Percentiles rank a stretch among this genome's conserved stretches.
Conservation (phyloP, 495 filamentous ascomycete genomes). For the Astrocystis sublimbata region DNA sequence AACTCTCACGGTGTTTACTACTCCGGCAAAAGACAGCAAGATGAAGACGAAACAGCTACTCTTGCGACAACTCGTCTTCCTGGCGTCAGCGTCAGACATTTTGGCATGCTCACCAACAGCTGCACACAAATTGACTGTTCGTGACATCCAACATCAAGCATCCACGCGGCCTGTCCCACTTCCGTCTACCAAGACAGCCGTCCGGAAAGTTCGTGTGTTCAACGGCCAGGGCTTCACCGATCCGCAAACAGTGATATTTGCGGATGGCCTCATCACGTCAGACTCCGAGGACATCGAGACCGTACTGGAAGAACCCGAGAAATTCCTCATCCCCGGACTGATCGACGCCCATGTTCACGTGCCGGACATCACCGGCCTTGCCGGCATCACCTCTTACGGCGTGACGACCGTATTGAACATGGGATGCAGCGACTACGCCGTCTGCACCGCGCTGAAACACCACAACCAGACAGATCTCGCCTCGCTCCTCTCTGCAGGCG, state of each 20-base stretch:
- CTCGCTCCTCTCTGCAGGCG: slow-evolving; percentile 29
- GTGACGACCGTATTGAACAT: slow-evolving; percentile 41
- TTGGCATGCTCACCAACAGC: neutral
- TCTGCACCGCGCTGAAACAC: slow-evolving; percentile 28
- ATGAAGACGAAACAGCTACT: neutral
- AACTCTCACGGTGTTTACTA: neutral
- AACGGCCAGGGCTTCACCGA: slow-evolving; percentile 19
- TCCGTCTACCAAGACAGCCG: slow-evolving; percentile 22
- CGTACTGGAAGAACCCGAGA: slow-evolving; percentile 31
- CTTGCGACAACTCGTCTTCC: neutral
- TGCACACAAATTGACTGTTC: neutral
- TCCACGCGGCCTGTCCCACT: slow-evolving; percentile 3
- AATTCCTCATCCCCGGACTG: slow-evolving; percentile 38
- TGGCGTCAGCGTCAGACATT: neutral
- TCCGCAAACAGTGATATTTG: slow-evolving; percentile 21
- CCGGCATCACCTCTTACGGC: slow-evolving; percentile 34
- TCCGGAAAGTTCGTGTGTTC: slow-evolving; percentile 30
- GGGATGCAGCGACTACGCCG: slow-evolving; percentile 32
- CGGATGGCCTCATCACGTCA: slow-evolving; percentile 22
- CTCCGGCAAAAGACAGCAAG: neutral
- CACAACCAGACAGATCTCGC: slow-evolving; percentile 27
- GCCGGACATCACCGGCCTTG: slow-evolving; percentile 21
- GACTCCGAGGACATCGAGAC: slow-evolving; percentile 14
- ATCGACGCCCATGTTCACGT: slow-evolving; percentile 40
- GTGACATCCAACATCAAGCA: slow-evolving; percentile 6